A percentile compares a stretch with the other conserved stretches of the same genome.
Evolutionary conservation across 257 asterid genomes (phyloP).

Genomic region (Scutellaria barbata): DNA sequence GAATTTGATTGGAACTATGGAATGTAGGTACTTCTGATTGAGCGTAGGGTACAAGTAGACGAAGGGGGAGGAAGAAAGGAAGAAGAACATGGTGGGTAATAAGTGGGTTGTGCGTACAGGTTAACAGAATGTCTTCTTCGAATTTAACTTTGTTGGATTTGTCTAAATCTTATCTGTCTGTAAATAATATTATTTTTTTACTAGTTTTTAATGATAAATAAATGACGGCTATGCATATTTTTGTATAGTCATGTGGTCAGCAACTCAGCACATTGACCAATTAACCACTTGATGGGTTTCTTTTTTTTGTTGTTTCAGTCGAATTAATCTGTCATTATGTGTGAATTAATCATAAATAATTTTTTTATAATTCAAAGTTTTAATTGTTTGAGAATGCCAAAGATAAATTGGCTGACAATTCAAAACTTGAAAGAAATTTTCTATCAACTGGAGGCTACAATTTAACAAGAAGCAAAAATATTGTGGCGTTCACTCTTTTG

Average conservation of each 20-base stretch:
- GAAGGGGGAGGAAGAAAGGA: slow-evolving; percentile 17
- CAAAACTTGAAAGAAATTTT: no score
- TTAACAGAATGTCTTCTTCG: slow-evolving; percentile 43
- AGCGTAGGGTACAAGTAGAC: slow-evolving; percentile 41
- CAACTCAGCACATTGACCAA: no score
- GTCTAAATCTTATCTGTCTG: slow-evolving; percentile 43
- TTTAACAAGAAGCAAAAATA: no score
- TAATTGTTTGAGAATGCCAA: no score
- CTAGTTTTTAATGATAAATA: slow-evolving; percentile 2
- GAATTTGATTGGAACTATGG: slow-evolving; percentile 16
- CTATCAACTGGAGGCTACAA: no score
- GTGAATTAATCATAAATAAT: no score
- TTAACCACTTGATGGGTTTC: no score
- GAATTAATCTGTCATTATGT: no score
- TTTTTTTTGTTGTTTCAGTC: no score
- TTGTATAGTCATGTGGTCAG: slow-evolving; percentile 1
- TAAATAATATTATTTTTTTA: background rate
- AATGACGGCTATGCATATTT: slow-evolving; percentile 32
- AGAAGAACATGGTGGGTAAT: slow-evolving; percentile 42
- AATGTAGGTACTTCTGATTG: slow-evolving; percentile 33
- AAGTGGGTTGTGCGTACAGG: slow-evolving; percentile 22
- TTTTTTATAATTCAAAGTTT: no score
- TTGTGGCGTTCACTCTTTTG: no score
- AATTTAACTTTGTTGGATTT: slow-evolving; percentile 35
- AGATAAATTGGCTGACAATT: no score